These are phyloP conservation scores for Dichotomopilus funicola DNA, from an alignment of 2,329 filamentous ascomycete genomes.

Conservation along the genomic window DNA sequence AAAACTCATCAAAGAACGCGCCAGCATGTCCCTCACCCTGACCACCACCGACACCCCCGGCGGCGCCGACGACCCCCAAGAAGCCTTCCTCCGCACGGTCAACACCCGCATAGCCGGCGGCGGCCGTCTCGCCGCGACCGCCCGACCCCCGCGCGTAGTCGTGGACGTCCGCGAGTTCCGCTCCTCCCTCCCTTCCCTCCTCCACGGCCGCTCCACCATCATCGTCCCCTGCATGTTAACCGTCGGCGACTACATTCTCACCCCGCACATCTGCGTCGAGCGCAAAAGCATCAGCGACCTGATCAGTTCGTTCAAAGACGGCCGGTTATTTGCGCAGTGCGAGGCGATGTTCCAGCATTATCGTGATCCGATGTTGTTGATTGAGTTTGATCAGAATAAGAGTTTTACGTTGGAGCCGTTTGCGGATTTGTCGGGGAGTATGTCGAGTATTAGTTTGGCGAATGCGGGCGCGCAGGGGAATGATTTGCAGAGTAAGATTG, in stretches of 20 bases:
- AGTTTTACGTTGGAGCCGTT: slow-evolving; percentile 89
- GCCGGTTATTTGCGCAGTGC: slow-evolving; percentile 83
- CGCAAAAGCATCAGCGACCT: slow-evolving; percentile 89
- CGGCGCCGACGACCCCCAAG: slow-evolving; percentile 72
- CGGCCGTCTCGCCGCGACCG: slow-evolving; percentile 74
- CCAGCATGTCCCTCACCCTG: slow-evolving; percentile 84
- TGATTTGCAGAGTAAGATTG: slow-evolving; percentile 86
- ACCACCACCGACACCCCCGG: slow-evolving; percentile 55
- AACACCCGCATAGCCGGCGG: slow-evolving; percentile 96
- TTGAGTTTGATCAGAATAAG: slow-evolving; percentile 97
- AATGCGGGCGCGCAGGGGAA: slow-evolving; percentile 40
- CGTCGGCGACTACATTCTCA: slow-evolving; percentile 92
- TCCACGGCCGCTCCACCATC: slow-evolving; percentile 82
- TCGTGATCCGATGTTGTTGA: slow-evolving; percentile 80
- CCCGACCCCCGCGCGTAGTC: slow-evolving; percentile 81
- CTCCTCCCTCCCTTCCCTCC: slow-evolving; percentile 80
- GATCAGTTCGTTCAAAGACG: slow-evolving; percentile 85
- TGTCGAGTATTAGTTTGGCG: slow-evolving; percentile 56
- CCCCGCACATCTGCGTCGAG: slow-evolving; percentile 85
- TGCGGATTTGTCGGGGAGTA: slow-evolving; percentile 57
- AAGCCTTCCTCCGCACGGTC: slow-evolving; percentile 86
- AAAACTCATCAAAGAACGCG: slow-evolving; percentile 87
- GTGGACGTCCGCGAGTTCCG: slow-evolving; percentile 96
- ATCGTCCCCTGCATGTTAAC: slow-evolving; percentile 94
- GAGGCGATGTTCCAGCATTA: slow-evolving; percentile 95